Evolutionary conservation across 345 rosid genomes (phyloP).

Genomic region (Gossypium ekmanianum): DNA sequence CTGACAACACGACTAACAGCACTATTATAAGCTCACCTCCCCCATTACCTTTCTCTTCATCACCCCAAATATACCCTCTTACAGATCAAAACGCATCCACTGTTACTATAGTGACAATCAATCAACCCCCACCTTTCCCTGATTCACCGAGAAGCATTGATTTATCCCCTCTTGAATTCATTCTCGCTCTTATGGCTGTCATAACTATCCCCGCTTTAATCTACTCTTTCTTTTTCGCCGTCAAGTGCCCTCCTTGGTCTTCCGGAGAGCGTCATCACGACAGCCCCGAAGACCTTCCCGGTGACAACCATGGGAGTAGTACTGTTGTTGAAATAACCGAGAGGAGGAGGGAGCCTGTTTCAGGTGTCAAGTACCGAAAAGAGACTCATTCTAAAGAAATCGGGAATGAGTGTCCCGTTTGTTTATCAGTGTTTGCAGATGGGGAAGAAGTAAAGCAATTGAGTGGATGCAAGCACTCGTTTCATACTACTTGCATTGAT

Average conservation of each 20-base stretch:
- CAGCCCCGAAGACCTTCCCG: slow-evolving; percentile 12
- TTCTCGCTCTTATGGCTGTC: slow-evolving; percentile 63
- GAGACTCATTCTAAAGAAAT: slow-evolving; percentile 44
- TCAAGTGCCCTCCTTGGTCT: slow-evolving; percentile 42
- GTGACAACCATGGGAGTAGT: not conserved
- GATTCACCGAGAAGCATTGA: slow-evolving; percentile 46
- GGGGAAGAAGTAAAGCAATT: slow-evolving; percentile 56
- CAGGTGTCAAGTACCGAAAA: slow-evolving; percentile 38
- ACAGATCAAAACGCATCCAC: slow-evolving; percentile 20
- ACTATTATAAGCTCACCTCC: slow-evolving; percentile 2
- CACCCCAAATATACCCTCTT: slow-evolving; percentile 11
- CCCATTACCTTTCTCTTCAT: not conserved
- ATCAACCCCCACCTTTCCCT: slow-evolving; percentile 56
- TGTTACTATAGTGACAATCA: slow-evolving; percentile 20
- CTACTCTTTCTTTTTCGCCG: slow-evolving; percentile 56
- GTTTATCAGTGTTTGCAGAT: slow-evolving; percentile 49
- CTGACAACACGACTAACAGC: not conserved
- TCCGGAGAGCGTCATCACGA: not conserved
- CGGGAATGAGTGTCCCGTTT: slow-evolving; percentile 72
- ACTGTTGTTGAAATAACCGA: not conserved
- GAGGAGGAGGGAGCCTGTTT: slow-evolving; percentile 5
- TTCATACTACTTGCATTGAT: slow-evolving; percentile 63
- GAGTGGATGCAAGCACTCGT: slow-evolving; percentile 62
- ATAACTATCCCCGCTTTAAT: slow-evolving; percentile 65
- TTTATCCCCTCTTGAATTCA: slow-evolving; percentile 61